Evolutionary conservation across 2,329 filamentous ascomycete species (phyloP), one percentile per base, ranked within the genome.

Genomic region (Stemphylium lycopersici): DNA sequence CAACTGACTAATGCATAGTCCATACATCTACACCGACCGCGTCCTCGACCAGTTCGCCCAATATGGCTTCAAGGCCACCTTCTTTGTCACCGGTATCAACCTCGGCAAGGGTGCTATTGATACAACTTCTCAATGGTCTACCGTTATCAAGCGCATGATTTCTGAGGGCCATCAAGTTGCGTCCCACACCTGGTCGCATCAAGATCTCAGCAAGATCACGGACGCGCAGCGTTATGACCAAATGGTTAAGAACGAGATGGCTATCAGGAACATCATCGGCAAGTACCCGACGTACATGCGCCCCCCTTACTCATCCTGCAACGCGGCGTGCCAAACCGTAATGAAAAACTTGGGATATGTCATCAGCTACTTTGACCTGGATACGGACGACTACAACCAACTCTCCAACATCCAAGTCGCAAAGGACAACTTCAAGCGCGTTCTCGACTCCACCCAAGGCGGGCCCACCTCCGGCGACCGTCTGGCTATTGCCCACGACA

Each of bases 31-130:
- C 71, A 90, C 87, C 1, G 74, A 77, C 39, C 80, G 84, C 50
- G 79, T 90, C 8, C 79, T 89, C 4, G 83, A 88, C 65, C 78
- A 86, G 48, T 79, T 89, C 31, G 77, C 76, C 22, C 84, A 37
- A 13, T 61, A 87, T 61, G 76, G 80, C 15, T 86, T 84, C 32
- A 87, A 84, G 60, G 87, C 85, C 0, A 90, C 87, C 0, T 90
- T 90, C 72, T 89, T 89, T 69, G 77, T 89, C 48, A 85, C 81
- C 5, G 83, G 83, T 10, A 83, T 78, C 68, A 84, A 84, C 70
- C 73, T 80, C n/a, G 79, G 78, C 48, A 85, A 84, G 69, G 82
- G 83, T 32, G 73, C 77, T 59, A 85, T 86, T 61, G 84, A 86
- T 59, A 77, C 83, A 52, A 63, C 58, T 13, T 18, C 61, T 3